Evolutionary conservation across 345 rosid genomes (phyloP), one percentile per base, ranked within the genome.

Genomic region (Geranium rotundifolium): DNA sequence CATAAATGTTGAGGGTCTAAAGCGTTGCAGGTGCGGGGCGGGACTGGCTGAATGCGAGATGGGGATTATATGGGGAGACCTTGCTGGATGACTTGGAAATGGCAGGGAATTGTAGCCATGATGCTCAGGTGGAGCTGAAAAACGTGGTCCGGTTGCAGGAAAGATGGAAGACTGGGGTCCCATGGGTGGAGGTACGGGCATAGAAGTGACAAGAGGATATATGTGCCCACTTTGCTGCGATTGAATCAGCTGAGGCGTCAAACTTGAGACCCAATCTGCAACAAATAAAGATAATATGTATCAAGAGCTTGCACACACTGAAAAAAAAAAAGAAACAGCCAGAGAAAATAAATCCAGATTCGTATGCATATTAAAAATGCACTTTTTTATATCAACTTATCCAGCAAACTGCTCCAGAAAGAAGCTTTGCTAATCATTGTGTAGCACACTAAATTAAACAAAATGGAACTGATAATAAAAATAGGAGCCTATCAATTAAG

Each of bases 11-110:
- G 64, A 59, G 60, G 82, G 59, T 67, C 87, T 80, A 57, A 77
- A 75, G 58, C 67, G 70, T 29, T 75, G 85, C 63, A 82, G 29
- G 70, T 84, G 85, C 2, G 87, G 84, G 46, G 89, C 77, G 64
- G 82, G 84, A 58, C 60, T 63, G 1, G 65, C 14, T 15, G 88
- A 14, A 46, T 77, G 73, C 30, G 69, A n/a, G n/a, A n/a, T 23
- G 27, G 27, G 63, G 67, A 66, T 73, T 58, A 79, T 67, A 41
- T 63, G 69, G 57, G 81, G 72, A 7, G 80, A 76, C 68, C 82
- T 76, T 10, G 68, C 29, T 29, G 66, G 57, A 54, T 55, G 29
- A 55, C 72, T 65, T 0, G 76, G 64, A 17, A 64, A 54, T 59
- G 56, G 63, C 27, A 66, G 58, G 0, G 72, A 18, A 29, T 58